Percentiles rank a stretch among this genome's conserved stretches.
phyloP scores from a whole-genome alignment of 2,329 filamentous ascomycete species.

The Cladosporium halotolerans region DNA sequence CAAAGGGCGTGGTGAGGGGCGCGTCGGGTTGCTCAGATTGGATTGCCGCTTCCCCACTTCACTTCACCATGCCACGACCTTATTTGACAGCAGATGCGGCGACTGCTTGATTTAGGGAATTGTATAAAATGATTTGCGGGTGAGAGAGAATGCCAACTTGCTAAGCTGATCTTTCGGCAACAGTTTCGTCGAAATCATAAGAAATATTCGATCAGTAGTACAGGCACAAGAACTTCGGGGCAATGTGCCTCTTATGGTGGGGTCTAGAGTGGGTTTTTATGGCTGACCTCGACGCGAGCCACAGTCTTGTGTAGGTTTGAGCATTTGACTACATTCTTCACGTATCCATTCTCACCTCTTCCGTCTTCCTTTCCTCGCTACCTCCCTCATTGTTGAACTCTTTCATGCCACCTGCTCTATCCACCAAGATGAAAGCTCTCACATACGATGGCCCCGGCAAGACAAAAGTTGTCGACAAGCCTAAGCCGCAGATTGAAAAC shows the following conservation, averaged over 20 bases:
- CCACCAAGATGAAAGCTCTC: constrained; percentile 20
- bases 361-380: neutral
- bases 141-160: too few species aligned
- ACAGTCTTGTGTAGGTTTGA: neutral
- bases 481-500: constrained; percentile 18
- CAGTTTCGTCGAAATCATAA: too few species aligned
- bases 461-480: constrained; percentile 23
- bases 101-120: too few species aligned
- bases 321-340: neutral
- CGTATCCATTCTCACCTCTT: neutral
- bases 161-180: too few species aligned
- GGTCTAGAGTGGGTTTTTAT: neutral
- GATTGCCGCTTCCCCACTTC: neutral
- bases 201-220: too few species aligned
- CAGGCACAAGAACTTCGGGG: too few species aligned
- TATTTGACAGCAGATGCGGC: too few species aligned
- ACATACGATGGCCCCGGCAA: constrained; percentile 22
- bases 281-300: constrained; percentile 3
- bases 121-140: too few species aligned
- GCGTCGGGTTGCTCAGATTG: neutral
- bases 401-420: neutral
- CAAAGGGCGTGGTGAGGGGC: neutral
- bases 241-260: neutral
- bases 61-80: neutral
- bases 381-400: neutral